Evolutionary conservation across 2,329 filamentous ascomycete genomes (phyloP).

Genomic region (Bipolaris bicolor): DNA sequence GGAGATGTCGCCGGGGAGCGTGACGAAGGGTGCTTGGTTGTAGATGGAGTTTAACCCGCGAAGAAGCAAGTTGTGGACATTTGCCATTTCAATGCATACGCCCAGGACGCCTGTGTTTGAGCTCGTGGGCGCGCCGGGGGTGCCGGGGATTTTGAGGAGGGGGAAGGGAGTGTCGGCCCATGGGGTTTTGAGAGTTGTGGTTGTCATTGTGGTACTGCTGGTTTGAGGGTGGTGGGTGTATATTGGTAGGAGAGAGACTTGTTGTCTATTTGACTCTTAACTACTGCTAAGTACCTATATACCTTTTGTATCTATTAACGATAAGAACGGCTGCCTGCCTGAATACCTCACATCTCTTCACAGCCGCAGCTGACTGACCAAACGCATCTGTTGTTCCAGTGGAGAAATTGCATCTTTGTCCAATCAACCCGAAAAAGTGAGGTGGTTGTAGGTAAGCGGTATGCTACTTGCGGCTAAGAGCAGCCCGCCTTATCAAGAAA

Average conservation of each 20-base stretch:
- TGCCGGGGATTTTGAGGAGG: constrained; percentile 21
- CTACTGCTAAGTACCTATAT: too few species aligned
- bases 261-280: too few species aligned
- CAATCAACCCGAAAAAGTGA: not conserved
- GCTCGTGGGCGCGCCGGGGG: constrained; percentile 13
- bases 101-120: constrained; percentile 44
- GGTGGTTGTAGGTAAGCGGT: constrained; percentile 6
- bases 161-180: constrained; percentile 24
- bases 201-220: too few species aligned
- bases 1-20: constrained; percentile 25
- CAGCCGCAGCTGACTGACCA: not conserved
- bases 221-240: too few species aligned
- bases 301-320: too few species aligned
- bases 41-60: constrained; percentile 48
- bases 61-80: constrained; percentile 46
- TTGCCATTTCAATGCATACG: constrained; percentile 42
- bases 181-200: not conserved
- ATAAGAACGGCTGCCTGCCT: too few species aligned
- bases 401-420: not conserved
- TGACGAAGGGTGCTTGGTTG: constrained; percentile 38
- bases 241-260: too few species aligned
- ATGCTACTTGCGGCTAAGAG: constrained; percentile 4
- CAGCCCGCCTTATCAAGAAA: not conserved
- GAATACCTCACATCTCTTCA: not conserved
- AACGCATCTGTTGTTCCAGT: not conserved